Conservation (phyloP, 306 rosid species). For the Dalbergia cochinchinensis region DNA sequence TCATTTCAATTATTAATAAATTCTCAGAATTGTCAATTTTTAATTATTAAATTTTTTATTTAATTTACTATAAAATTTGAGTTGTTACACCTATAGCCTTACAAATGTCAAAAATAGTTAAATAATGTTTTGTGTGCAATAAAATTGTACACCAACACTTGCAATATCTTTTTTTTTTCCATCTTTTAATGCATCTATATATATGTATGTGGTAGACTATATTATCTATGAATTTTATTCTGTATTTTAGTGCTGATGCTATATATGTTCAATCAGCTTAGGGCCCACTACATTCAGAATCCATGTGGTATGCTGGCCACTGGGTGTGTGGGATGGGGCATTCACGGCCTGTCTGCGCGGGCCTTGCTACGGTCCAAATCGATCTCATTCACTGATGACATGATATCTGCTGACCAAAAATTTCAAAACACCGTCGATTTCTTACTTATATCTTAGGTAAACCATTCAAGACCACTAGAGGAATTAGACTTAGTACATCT, state of each 20-base stretch:
- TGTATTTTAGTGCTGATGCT: neutral
- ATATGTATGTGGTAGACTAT: too few relatives aligned
- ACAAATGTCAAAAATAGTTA: too few relatives aligned
- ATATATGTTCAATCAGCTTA: neutral
- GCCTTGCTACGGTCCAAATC: conserved; percentile 5
- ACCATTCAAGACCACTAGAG: neutral
- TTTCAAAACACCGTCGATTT: neutral
- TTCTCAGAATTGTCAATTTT: too few relatives aligned
- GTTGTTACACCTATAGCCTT: too few relatives aligned
- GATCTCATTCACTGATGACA: neutral
- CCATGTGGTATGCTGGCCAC: conserved; percentile 40
- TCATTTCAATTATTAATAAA: too few relatives aligned
- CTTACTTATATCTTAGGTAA: neutral
- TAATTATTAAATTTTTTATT: too few relatives aligned
- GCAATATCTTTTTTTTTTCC: too few relatives aligned
- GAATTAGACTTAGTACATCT: neutral
- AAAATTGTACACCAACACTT: too few relatives aligned
- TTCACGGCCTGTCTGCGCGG: neutral
- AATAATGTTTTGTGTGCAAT: too few relatives aligned
- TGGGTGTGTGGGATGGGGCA: conserved; percentile 25
- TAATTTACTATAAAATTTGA: too few relatives aligned
- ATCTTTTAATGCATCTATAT: too few relatives aligned
- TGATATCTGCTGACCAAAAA: neutral
- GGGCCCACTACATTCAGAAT: conserved; percentile 25
- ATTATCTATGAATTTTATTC: too few relatives aligned